Conservation (phyloP, 495 filamentous ascomycete genomes). For the Neurospora hispaniola region DNA sequence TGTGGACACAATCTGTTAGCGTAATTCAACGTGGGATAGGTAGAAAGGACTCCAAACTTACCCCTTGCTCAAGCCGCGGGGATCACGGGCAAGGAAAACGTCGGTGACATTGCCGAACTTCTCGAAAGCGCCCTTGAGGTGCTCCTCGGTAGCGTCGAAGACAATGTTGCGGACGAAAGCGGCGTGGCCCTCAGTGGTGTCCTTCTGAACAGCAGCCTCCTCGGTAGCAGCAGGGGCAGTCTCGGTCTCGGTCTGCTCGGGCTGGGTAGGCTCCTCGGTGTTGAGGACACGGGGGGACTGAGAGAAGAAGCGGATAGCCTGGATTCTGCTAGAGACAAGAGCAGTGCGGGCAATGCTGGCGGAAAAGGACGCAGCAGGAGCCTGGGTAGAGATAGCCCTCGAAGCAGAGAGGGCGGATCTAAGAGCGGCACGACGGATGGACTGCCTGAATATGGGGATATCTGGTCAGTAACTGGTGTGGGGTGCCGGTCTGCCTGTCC, state of each 20-base stretch:
- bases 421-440: slow-evolving; percentile 45
- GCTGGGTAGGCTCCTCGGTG: neutral
- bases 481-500: neutral
- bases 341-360: slow-evolving; percentile 14
- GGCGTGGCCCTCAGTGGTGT: slow-evolving; percentile 3
- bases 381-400: slow-evolving; percentile 30
- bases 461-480: neutral
- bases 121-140: slow-evolving; percentile 55
- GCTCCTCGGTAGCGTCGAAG: slow-evolving; percentile 67
- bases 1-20: slow-evolving; percentile 23
- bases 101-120: slow-evolving; percentile 52
- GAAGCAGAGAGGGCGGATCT: slow-evolving; percentile 45
- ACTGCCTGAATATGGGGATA: slow-evolving; percentile 31
- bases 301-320: slow-evolving; percentile 25
- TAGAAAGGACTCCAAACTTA: slow-evolving; percentile 32
- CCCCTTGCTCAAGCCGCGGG: slow-evolving; percentile 78
- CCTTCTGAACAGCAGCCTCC: neutral
- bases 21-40: neutral
- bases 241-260: neutral
- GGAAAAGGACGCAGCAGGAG: slow-evolving; percentile 25
- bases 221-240: neutral
- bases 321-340: slow-evolving; percentile 9
- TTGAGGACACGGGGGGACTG: slow-evolving; percentile 7
- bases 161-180: slow-evolving; percentile 80
- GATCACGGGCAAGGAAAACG: slow-evolving; percentile 52